phyloP scores from a whole-genome alignment of 305 asterid genomes.

The Fraxinus albicans region DNA sequence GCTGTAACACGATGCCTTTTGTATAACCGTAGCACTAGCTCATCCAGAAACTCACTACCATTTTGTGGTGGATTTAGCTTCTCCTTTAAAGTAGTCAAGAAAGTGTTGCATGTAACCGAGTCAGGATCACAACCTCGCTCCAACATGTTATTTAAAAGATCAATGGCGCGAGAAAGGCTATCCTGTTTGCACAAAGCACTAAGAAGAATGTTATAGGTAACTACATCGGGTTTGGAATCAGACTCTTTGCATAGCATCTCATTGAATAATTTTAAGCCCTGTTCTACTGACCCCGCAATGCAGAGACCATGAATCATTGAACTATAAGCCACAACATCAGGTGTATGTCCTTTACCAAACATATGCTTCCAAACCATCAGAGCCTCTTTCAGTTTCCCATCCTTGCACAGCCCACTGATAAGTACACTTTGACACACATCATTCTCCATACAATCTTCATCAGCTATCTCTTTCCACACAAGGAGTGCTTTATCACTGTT shows the following conservation, averaged over 20 bases:
- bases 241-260: constrained; percentile 72
- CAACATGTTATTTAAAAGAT: constrained; percentile 73
- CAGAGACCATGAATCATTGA: constrained; percentile 89
- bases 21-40: constrained; percentile 66
- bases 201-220: constrained; percentile 74
- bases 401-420: constrained; percentile 70
- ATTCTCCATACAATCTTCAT: constrained; percentile 45
- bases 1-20: constrained; percentile 57
- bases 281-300: constrained; percentile 59
- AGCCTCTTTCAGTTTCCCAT: constrained; percentile 77
- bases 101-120: constrained; percentile 66
- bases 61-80: constrained; percentile 57
- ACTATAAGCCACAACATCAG: constrained; percentile 80
- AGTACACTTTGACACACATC: constrained; percentile 75
- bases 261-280: constrained; percentile 73
- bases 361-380: constrained; percentile 74
- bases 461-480: constrained; percentile 69
- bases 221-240: constrained; percentile 63
- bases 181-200: constrained; percentile 71
- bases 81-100: constrained; percentile 58
- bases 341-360: constrained; percentile 60
- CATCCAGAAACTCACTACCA: constrained; percentile 72
- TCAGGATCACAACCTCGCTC: constrained; percentile 86
- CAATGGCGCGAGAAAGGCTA: constrained; percentile 59
- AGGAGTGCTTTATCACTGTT: constrained; percentile 59